Percentiles rank a stretch among this genome's conserved stretches.
phyloP scores from a whole-genome alignment of 129 eudicot species.

The Helianthus tuberosus region DNA sequence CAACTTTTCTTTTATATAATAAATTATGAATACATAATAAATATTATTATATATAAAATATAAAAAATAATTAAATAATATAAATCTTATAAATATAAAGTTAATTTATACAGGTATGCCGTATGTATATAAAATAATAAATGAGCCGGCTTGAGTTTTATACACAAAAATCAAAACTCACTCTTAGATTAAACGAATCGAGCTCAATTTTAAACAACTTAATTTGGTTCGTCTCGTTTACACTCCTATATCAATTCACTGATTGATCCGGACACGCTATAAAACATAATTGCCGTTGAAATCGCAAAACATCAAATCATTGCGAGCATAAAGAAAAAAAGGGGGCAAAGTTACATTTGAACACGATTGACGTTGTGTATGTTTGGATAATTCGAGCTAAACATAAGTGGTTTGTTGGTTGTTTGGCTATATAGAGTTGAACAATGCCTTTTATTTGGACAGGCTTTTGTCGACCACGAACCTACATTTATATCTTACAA shows the following conservation, averaged over 20 bases:
- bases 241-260: not conserved
- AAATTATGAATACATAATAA: too few relatives aligned
- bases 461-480: constrained; percentile 38
- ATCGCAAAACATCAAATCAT: constrained; percentile 2
- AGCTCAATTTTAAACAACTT: not conserved
- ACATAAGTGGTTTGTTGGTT: constrained; percentile 18
- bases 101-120: too few relatives aligned
- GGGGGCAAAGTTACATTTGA: constrained; percentile 15
- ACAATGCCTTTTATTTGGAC: constrained; percentile 16
- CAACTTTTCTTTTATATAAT: too few relatives aligned
- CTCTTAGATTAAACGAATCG: not conserved
- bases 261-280: not conserved
- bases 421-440: constrained; percentile 29
- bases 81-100: too few relatives aligned
- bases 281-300: not conserved
- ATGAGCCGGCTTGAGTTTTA: not conserved
- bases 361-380: constrained; percentile 17
- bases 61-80: not conserved
- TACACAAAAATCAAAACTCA: not conserved
- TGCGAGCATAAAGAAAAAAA: constrained; percentile 17
- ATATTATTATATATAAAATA: not conserved
- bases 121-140: not conserved
- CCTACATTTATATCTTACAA: constrained; percentile 22
- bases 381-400: constrained; percentile 25
- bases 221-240: not conserved